Conservation (phyloP, 2,329 filamentous ascomycete genomes). For the Orbilia brochopaga region DNA sequence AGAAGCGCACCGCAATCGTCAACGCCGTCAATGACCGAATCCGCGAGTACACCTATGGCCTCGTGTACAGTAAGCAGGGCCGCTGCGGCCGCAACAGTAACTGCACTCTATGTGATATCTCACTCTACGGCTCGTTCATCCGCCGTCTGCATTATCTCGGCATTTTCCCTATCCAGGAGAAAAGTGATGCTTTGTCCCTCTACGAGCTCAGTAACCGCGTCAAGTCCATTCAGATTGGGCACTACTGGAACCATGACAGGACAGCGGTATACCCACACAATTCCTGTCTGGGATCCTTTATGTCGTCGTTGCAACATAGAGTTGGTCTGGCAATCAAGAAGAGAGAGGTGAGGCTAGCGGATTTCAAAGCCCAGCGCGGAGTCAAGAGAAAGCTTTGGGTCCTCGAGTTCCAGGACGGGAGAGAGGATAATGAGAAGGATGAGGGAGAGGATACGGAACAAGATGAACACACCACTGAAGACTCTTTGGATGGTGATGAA, state of each 20-base stretch:
- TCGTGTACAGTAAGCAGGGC: slow-evolving; percentile 26
- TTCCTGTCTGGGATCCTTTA: slow-evolving; percentile 8
- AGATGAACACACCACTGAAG: neutral
- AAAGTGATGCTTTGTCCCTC: slow-evolving; percentile 34
- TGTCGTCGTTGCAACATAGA: neutral
- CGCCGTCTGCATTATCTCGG: slow-evolving; percentile 33
- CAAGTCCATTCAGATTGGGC: slow-evolving; percentile 28
- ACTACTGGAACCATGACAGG: slow-evolving; percentile 18
- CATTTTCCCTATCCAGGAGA: slow-evolving; percentile 33
- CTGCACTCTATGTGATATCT: slow-evolving; percentile 43
- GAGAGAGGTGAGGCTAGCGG: slow-evolving; percentile 20
- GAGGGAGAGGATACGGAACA: neutral
- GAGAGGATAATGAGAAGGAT: neutral
- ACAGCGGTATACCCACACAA: slow-evolving; percentile 10
- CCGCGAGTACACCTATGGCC: slow-evolving; percentile 37
- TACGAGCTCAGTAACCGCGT: slow-evolving; percentile 28
- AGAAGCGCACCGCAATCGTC: slow-evolving; percentile 24
- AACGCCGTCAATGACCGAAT: slow-evolving; percentile 17
- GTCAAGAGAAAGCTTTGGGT: slow-evolving; percentile 36
- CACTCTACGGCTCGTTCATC: slow-evolving; percentile 44
- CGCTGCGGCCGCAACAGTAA: slow-evolving; percentile 4
- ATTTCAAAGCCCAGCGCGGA: slow-evolving; percentile 16
- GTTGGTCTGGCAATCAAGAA: slow-evolving; percentile 12
- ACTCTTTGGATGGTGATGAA: neutral
- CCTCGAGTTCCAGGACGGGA: slow-evolving; percentile 23